Evolutionary conservation across 2,329 filamentous ascomycete species (phyloP).

Genomic region (Botryotinia calthae): DNA sequence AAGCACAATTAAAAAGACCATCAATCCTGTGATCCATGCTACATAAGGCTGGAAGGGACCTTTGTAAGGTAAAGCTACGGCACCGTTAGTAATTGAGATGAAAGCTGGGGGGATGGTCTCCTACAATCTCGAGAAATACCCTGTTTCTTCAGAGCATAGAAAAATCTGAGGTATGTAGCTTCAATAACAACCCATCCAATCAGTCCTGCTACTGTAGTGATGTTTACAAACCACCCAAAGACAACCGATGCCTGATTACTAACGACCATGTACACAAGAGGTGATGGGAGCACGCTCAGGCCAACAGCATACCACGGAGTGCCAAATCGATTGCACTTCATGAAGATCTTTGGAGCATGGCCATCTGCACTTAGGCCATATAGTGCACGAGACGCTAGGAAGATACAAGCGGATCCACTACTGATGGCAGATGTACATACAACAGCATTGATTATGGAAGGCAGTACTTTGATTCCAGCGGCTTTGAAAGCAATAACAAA

Average conservation of each 20-base stretch:
- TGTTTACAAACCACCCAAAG: conserved; percentile 64
- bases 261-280: conserved; percentile 69
- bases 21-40: conserved; percentile 57
- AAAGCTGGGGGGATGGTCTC: neutral
- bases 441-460: conserved; percentile 73
- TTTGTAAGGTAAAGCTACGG: conserved; percentile 50
- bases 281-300: conserved; percentile 56
- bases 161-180: conserved; percentile 57
- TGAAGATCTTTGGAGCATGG: conserved; percentile 55
- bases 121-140: conserved; percentile 46
- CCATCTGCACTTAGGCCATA: conserved; percentile 56
- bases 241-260: conserved; percentile 55
- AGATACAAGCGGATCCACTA: conserved; percentile 20
- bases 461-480: conserved; percentile 66
- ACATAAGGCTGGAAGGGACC: conserved; percentile 57
- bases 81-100: neutral
- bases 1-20: conserved; percentile 52
- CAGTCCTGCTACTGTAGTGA: conserved; percentile 62
- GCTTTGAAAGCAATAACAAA: conserved; percentile 71
- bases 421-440: conserved; percentile 54
- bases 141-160: conserved; percentile 55
- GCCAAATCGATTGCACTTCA: conserved; percentile 56
- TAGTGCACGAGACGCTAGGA: conserved; percentile 46
- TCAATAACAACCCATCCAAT: conserved; percentile 62
- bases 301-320: conserved; percentile 54